phyloP scores from a whole-genome alignment of 208 protist genomes.

The Trypanosoma cruzi region DNA sequence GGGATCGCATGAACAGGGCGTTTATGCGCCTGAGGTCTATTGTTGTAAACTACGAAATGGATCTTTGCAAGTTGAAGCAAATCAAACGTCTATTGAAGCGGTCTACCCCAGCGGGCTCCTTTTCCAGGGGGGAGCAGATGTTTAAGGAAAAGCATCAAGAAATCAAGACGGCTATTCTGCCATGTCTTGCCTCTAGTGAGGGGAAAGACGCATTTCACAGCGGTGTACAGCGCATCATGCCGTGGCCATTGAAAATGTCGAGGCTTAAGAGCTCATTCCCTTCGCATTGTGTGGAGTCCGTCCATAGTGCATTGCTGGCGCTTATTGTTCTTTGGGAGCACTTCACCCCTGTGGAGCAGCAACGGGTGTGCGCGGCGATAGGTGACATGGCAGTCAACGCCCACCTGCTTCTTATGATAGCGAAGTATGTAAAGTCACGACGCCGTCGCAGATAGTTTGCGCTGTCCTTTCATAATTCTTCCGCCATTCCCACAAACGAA shows the following conservation, averaged over 20 bases:
- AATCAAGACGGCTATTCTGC: conserved; percentile 22
- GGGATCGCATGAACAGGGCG: background rate
- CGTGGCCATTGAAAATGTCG: conserved; percentile 17
- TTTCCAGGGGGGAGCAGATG: conserved; percentile 11
- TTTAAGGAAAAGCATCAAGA: conserved; percentile 29
- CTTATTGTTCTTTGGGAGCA: conserved; percentile 32
- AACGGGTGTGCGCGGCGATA: conserved; percentile 4
- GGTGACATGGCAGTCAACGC: conserved; percentile 8
- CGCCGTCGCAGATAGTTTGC: conserved; percentile 3
- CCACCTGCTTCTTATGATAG: conserved; percentile 12
- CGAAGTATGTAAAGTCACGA: conserved; percentile 7
- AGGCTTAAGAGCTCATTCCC: conserved; percentile 17
- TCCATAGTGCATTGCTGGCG: conserved; percentile 18
- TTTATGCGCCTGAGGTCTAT: conserved; percentile 12
- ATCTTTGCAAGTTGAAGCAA: conserved; percentile 8
- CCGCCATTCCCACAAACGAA: background rate
- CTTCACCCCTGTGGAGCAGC: conserved; percentile 13
- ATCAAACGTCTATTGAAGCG: background rate
- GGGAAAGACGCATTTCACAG: background rate
- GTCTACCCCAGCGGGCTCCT: background rate
- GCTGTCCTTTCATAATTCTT: background rate
- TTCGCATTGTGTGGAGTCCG: conserved; percentile 10
- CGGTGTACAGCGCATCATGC: background rate
- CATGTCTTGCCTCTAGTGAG: background rate
- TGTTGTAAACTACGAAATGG: conserved; percentile 24